These are phyloP conservation scores for Ascosphaera pollenicola DNA, from an alignment of 2,329 filamentous ascomycete genomes.

Conservation along the genomic window DNA sequence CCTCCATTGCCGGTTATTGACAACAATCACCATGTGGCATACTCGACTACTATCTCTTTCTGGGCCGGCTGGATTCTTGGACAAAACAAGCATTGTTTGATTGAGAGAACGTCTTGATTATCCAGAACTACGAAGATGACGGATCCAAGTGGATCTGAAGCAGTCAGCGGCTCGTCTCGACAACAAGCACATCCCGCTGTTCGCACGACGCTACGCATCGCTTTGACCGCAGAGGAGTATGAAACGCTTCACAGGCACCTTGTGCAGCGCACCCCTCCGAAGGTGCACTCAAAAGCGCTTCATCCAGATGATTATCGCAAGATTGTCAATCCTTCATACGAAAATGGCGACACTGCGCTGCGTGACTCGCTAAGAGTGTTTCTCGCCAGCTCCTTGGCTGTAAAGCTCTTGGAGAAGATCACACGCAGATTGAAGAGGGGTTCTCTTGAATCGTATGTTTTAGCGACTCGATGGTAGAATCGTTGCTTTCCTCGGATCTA, in stretches of 20 bases:
- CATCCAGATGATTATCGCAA: constrained; percentile 29
- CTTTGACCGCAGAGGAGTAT: constrained; percentile 65
- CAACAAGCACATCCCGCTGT: constrained; percentile 41
- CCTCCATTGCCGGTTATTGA: background rate
- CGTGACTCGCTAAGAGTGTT: constrained; percentile 52
- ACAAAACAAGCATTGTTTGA: background rate
- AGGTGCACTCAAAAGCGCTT: constrained; percentile 31
- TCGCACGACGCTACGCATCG: constrained; percentile 71
- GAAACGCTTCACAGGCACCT: constrained; percentile 64
- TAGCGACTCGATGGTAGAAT: background rate
- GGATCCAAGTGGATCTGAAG: background rate
- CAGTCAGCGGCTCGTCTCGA: background rate
- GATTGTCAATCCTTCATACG: constrained; percentile 31
- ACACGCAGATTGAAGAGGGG: constrained; percentile 6
- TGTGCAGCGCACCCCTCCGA: constrained; percentile 42
- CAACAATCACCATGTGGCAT: background rate
- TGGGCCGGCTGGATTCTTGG: background rate
- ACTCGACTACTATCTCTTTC: background rate
- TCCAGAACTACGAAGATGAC: background rate
- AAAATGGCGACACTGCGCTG: constrained; percentile 48
- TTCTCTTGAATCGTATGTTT: constrained; percentile 6
- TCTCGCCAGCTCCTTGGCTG: constrained; percentile 35
- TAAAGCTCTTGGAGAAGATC: constrained; percentile 40
- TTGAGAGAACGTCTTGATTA: too few relatives aligned
- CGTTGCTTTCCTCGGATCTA: background rate